Conservation (phyloP, 2,329 filamentous ascomycete genomes). For the Botryosphaeria dothidea region DNA sequence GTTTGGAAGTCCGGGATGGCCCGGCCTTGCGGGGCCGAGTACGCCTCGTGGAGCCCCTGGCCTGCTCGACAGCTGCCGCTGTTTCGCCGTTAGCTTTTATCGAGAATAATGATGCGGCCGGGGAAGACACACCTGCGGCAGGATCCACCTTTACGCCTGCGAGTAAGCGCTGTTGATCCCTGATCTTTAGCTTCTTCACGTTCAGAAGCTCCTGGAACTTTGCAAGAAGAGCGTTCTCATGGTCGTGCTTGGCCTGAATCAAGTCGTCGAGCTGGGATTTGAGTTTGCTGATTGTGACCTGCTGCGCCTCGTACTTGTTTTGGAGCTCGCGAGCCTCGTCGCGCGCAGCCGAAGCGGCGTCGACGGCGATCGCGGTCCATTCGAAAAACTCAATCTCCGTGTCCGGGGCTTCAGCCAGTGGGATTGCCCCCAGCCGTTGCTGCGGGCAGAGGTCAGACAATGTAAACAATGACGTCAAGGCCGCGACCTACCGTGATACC, state of each 20-base stretch:
- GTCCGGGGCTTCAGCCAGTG: constrained; percentile 56
- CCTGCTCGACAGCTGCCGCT: constrained; percentile 33
- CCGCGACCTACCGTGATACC: constrained; percentile 63
- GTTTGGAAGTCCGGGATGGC: constrained; percentile 36
- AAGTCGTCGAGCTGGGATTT: constrained; percentile 67
- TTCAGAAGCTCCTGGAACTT: constrained; percentile 74
- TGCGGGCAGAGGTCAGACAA: constrained; percentile 32
- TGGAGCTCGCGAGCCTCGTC: constrained; percentile 47
- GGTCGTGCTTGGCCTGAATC: constrained; percentile 63
- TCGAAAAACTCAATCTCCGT: constrained; percentile 66
- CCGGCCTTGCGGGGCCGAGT: constrained; percentile 30
- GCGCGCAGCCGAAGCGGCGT: constrained; percentile 49
- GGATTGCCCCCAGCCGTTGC: constrained; percentile 70
- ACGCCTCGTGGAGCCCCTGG: constrained; percentile 24
- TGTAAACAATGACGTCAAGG: constrained; percentile 19
- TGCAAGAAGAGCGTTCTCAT: constrained; percentile 66
- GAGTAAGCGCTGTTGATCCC: constrained; percentile 69
- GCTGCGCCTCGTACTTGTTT: constrained; percentile 49
- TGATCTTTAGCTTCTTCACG: constrained; percentile 77
- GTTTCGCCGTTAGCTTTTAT: constrained; percentile 8
- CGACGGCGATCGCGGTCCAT: constrained; percentile 65
- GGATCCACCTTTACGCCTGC: constrained; percentile 52
- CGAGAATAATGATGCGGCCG: neutral
- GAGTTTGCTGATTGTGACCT: constrained; percentile 60
- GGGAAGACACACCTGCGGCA: constrained; percentile 27